A percentile compares a stretch with the other conserved stretches of the same genome.
Evolutionary conservation across 2,329 filamentous ascomycete species (phyloP).

Genomic region (Zymoseptoria crescenta): DNA sequence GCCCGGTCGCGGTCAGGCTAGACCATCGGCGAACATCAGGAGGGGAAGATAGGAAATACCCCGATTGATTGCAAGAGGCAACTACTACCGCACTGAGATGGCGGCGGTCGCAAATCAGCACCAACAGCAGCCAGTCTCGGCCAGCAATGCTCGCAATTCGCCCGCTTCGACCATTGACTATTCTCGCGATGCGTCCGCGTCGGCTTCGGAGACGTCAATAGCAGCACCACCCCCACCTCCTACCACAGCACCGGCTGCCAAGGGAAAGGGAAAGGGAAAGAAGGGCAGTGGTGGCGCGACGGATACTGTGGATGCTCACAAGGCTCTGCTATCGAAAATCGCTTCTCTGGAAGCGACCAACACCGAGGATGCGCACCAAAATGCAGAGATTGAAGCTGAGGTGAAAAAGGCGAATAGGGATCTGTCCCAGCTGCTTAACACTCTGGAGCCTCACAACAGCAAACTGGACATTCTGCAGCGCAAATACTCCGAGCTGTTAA

Average conservation of each 20-base stretch:
- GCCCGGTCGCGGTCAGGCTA: not conserved
- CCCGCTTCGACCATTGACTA: conserved; percentile 25
- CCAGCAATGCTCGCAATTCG: conserved; percentile 20
- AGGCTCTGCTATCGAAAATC: conserved; percentile 86
- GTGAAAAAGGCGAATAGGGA: conserved; percentile 91
- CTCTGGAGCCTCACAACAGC: conserved; percentile 84
- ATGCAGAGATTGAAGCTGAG: conserved; percentile 91
- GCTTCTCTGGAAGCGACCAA: conserved; percentile 91
- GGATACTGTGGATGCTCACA: conserved; percentile 83
- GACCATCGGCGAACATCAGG: not conserved
- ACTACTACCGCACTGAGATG: conserved; percentile 18
- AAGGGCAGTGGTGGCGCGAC: conserved; percentile 53
- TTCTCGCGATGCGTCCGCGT: conserved; percentile 22
- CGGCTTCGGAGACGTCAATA: conserved; percentile 26
- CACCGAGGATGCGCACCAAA: conserved; percentile 88
- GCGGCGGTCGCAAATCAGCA: conserved; percentile 24
- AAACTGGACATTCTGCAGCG: conserved; percentile 87
- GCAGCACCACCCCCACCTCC: conserved; percentile 32
- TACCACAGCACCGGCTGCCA: conserved; percentile 47
- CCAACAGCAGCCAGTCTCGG: conserved; percentile 21
- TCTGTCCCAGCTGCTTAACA: conserved; percentile 71
- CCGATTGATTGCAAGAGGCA: not conserved
- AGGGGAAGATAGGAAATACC: not conserved
- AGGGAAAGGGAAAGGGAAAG: conserved; percentile 66
- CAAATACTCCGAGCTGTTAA: conserved; percentile 81